Base-by-base conservation (phyloP, 306 rosid species). In the Castanospermum australe region DNA sequence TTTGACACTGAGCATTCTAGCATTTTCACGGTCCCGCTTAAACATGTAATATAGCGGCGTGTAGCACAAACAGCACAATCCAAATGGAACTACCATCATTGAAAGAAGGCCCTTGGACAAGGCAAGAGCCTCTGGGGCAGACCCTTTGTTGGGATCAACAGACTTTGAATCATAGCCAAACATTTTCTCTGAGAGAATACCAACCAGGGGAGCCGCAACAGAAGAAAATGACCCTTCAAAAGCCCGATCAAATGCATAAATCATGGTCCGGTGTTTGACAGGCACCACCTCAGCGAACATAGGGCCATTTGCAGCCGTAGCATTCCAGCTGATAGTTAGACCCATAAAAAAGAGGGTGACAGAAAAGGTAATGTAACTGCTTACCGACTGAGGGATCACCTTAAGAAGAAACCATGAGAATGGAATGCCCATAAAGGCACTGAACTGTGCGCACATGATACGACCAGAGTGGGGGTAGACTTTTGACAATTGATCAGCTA, bases 281-380 rank as follows among this genome's bases (percentile, higher is more conserved):
- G 98, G 99, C 30, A 95, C 98, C 1, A 95, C 99, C 87, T 95
- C 99, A 0, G 99, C 98, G 17, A 95, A 95, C 88, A 95, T 91
- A 20, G 99, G 99, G 51, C 56, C 97, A 78, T 95, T 95, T 32
- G 86, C 96, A 78, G 99, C 99, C 1, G 96, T 15, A 68, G 72
- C 91, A 69, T 91, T 91, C 99, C 99, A 95, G 83, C 99, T 93
- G 79, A 95, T 93, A 48, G 91, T 90, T 44, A 95, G 67, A n/a
- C 99, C 99, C 99, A 95, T 95, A 21, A 93, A 30, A 54, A 90
- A 76, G 61, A 95, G 99, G 15, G 98, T 95, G 64, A 80, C 72
- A n/a, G 87, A 84, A 70, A 86, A 95, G 71, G 91, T 81, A 24
- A 71, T 77, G 28, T 82, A 86, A 86, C 97, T 95, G 79, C 82